A percentile compares a stretch with the other conserved stretches of the same genome.
These are phyloP conservation scores for Juglanconis juglandina DNA, from an alignment of 2,329 filamentous ascomycete genomes.

Conservation along the genomic window DNA sequence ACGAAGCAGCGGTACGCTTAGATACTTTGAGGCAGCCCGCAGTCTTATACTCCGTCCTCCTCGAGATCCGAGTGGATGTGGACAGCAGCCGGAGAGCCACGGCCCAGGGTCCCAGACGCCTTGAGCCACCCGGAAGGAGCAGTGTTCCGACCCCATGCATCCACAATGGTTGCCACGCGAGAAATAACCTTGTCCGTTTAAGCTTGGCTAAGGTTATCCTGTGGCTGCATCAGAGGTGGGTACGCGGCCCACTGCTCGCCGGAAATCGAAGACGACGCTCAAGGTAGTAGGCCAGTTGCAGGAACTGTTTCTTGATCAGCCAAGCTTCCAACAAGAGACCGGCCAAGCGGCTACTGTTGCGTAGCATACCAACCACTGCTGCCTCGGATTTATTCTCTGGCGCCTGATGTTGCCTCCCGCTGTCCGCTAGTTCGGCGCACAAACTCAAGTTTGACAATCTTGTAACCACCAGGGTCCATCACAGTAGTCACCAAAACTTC, in stretches of 20 bases:
- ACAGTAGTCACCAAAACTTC: constrained; percentile 10
- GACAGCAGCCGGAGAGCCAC: neutral
- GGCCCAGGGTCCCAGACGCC: neutral
- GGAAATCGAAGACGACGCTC: no score
- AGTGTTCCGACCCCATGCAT: constrained; percentile 5
- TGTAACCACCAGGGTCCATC: constrained; percentile 3
- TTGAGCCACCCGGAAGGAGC: constrained; percentile 1
- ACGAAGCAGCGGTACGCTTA: neutral
- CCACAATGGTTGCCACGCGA: neutral
- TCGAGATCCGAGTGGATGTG: neutral
- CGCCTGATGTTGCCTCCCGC: neutral
- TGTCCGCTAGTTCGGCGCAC: neutral
- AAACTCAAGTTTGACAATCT: neutral
- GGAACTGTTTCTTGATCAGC: no score
- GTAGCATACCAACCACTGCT: neutral
- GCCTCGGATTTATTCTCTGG: neutral
- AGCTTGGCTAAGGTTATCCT: neutral
- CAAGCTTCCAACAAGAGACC: no score
- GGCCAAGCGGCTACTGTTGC: no score
- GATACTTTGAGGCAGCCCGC: neutral
- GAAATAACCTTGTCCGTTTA: constrained; percentile 11
- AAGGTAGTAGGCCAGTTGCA: no score
- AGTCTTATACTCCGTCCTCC: neutral
- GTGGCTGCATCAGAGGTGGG: neutral
- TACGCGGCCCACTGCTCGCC: neutral